Evolutionary conservation across 345 rosid species (phyloP).

Genomic region (Camelina sativa): DNA sequence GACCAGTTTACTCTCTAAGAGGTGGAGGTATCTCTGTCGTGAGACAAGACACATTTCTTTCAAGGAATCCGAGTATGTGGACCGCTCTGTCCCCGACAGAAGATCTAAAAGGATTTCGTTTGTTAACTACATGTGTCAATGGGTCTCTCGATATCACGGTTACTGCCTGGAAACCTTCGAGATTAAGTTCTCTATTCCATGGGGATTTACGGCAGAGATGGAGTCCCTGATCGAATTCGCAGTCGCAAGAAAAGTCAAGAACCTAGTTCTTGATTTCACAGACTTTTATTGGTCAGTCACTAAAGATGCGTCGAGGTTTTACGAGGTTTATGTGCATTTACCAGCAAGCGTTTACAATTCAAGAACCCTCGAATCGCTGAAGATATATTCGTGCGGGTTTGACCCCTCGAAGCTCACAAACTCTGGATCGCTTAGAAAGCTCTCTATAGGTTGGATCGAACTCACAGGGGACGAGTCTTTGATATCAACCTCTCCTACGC

Average conservation of each 20-base stretch:
- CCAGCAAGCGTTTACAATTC: not conserved
- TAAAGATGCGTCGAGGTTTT: not conserved
- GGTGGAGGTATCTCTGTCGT: constrained; percentile 44
- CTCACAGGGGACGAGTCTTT: constrained; percentile 21
- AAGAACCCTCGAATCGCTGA: not conserved
- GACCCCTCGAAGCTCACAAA: constrained; percentile 1
- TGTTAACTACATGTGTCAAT: constrained; percentile 27
- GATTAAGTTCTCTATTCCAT: constrained; percentile 40
- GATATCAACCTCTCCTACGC: constrained; percentile 29
- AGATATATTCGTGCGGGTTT: not conserved
- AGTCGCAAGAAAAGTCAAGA: not conserved
- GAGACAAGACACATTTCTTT: constrained; percentile 41
- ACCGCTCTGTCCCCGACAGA: constrained; percentile 13
- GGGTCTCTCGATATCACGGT: constrained; percentile 20
- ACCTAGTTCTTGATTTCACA: constrained; percentile 9
- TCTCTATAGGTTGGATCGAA: constrained; percentile 51
- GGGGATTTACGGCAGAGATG: not conserved
- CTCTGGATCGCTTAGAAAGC: constrained; percentile 23
- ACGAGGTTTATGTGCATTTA: not conserved
- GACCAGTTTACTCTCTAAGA: constrained; percentile 43
- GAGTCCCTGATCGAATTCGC: not conserved
- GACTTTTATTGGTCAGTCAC: not conserved
- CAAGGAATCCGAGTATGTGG: constrained; percentile 36
- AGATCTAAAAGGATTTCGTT: constrained; percentile 28
- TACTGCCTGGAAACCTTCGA: constrained; percentile 4